Percentiles rank a stretch among this genome's conserved stretches.
Conservation (phyloP, 1,284 basidiomycete species). For the Violaceomyces palustris region DNA sequence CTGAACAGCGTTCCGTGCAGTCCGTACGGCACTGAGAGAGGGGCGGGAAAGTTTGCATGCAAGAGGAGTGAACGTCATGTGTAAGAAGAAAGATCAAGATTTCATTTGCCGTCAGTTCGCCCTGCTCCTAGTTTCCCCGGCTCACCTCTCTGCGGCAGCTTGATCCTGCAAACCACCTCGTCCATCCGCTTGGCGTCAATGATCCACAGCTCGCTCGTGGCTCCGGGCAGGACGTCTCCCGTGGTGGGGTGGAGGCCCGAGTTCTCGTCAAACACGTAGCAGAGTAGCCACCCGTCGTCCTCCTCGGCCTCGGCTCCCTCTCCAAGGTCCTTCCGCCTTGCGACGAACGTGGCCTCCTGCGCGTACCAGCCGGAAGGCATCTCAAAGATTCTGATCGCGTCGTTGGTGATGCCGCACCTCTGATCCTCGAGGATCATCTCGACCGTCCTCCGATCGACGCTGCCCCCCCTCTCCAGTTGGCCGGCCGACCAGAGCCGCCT, state of each 20-base stretch:
- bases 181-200: conserved; percentile 55
- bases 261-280: conserved; percentile 57
- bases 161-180: conserved; percentile 54
- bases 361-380: conserved; percentile 55
- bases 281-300: conserved; percentile 57
- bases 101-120: neutral
- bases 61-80: too few species aligned
- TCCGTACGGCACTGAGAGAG: conserved; percentile 50
- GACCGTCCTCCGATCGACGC: conserved; percentile 54
- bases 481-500: conserved; percentile 35
- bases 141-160: conserved; percentile 54
- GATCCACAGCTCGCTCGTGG: conserved; percentile 56
- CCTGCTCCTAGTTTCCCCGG: neutral
- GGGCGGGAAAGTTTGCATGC: neutral
- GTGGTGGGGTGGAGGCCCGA: conserved; percentile 47
- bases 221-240: conserved; percentile 51
- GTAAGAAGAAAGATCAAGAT: neutral
- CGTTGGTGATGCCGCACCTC: conserved; percentile 7
- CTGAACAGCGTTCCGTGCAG: conserved; percentile 52
- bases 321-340: conserved; percentile 16
- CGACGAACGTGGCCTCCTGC: conserved; percentile 56
- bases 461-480: conserved; percentile 17
- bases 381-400: conserved; percentile 54
- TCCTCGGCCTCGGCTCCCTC: conserved; percentile 27
- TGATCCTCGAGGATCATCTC: conserved; percentile 52